These are phyloP conservation scores for Multifurca ochricompacta DNA, from an alignment of 768 basidiomycete species.

Conservation along the genomic window DNA sequence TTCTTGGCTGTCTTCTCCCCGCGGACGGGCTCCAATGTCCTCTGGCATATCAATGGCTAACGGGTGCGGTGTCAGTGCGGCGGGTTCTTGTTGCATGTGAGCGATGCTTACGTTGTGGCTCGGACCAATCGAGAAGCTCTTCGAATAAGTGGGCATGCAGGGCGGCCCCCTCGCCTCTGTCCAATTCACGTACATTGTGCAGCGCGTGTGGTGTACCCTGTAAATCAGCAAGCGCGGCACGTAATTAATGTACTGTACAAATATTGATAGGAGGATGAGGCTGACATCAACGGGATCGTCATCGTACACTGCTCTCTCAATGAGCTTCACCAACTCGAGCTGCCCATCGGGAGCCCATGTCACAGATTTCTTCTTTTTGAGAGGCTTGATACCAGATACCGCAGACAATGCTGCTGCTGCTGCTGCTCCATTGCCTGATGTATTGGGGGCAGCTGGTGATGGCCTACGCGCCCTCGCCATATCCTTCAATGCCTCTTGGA, in stretches of 20 bases:
- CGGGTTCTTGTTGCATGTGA: slow-evolving; percentile 7
- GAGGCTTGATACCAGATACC: slow-evolving; percentile 27
- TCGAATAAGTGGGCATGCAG: slow-evolving; percentile 78
- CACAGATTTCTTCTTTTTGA: slow-evolving; percentile 69
- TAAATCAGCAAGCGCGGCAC: slow-evolving; percentile 32
- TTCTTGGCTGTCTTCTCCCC: slow-evolving; percentile 65
- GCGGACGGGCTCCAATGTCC: slow-evolving; percentile 43
- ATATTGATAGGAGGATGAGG: slow-evolving; percentile 35
- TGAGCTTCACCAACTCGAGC: slow-evolving; percentile 68
- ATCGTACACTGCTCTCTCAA: slow-evolving; percentile 83
- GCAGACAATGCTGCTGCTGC: slow-evolving; percentile 54
- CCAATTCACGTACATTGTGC: slow-evolving; percentile 77
- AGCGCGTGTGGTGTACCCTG: slow-evolving; percentile 60
- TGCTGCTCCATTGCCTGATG: slow-evolving; percentile 28
- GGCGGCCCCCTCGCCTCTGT: slow-evolving; percentile 81
- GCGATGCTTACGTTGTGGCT: slow-evolving; percentile 61
- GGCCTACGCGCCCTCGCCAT: slow-evolving; percentile 58
- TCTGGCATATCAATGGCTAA: slow-evolving; percentile 57
- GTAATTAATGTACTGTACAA: slow-evolving; percentile 44
- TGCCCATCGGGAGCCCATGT: slow-evolving; percentile 69
- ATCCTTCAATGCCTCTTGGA: slow-evolving; percentile 77
- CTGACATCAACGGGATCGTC: slow-evolving; percentile 85
- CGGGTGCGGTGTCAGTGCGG: slow-evolving; percentile 23
- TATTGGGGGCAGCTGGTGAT: slow-evolving; percentile 38
- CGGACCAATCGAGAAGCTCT: slow-evolving; percentile 80